phyloP scores from a whole-genome alignment of 768 basidiomycete genomes.

The Pulveroboletus sp. region DNA sequence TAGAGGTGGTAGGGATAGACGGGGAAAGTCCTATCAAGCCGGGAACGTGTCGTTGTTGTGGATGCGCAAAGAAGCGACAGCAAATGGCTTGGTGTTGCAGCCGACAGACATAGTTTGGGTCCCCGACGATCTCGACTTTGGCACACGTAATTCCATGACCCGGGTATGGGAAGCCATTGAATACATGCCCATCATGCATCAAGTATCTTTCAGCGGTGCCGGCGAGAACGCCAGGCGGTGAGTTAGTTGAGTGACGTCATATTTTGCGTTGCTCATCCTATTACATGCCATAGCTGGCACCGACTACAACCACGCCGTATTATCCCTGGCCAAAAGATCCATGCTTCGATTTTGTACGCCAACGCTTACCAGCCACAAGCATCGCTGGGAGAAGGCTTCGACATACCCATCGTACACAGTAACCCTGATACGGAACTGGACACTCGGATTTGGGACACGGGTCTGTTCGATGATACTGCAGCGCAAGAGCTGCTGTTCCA shows the following conservation, averaged over 20 bases:
- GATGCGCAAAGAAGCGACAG: conserved; percentile 33
- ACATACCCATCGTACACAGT: conserved; percentile 11
- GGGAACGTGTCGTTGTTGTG: conserved; percentile 29
- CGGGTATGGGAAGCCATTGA: conserved; percentile 14
- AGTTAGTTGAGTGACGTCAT: background rate
- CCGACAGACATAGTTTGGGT: conserved; percentile 28
- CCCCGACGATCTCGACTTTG: conserved; percentile 24
- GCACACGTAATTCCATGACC: conserved; percentile 20
- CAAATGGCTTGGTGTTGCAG: conserved; percentile 23
- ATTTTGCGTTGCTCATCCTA: background rate
- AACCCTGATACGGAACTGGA: conserved; percentile 5
- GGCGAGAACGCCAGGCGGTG: conserved; percentile 18
- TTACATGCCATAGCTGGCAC: conserved; percentile 9
- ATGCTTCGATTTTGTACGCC: conserved; percentile 22
- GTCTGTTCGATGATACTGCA: conserved; percentile 18
- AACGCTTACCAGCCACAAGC: conserved; percentile 19
- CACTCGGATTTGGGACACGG: conserved; percentile 17
- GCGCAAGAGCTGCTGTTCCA: conserved; percentile 10
- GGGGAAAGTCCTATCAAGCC: conserved; percentile 17
- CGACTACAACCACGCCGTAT: conserved; percentile 22
- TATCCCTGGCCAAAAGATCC: conserved; percentile 26
- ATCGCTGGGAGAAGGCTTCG: conserved; percentile 22
- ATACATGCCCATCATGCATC: conserved; percentile 23
- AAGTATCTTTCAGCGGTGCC: conserved; percentile 18
- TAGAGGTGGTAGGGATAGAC: conserved; percentile 24